A percentile compares a stretch with the other conserved stretches of the same genome.
Conservation (phyloP, 1,139 yeast species). For the Groenewaldozyma auringiensis region DNA sequence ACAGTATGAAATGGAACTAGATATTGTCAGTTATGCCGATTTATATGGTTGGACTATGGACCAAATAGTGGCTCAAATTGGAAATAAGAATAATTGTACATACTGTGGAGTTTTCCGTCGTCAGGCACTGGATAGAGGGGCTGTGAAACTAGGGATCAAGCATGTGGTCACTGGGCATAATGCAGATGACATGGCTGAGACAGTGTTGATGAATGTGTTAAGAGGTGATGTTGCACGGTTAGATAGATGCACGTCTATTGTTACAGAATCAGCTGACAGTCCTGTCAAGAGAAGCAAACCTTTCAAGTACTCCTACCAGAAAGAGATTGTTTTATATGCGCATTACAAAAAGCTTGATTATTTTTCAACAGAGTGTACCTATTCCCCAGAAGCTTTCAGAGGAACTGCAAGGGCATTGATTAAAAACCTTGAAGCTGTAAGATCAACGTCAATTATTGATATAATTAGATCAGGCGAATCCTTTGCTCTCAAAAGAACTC, state of each 20-base stretch:
- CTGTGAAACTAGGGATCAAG: constrained; percentile 72
- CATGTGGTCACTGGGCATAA: constrained; percentile 98
- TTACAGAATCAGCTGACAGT: constrained; percentile 61
- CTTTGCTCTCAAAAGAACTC: constrained; percentile 54
- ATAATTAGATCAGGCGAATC: constrained; percentile 92
- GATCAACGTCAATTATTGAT: constrained; percentile 92
- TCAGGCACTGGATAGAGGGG: constrained; percentile 95
- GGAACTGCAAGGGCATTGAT: constrained; percentile 93
- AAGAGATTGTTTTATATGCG: constrained; percentile 95
- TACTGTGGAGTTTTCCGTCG: constrained; percentile 96
- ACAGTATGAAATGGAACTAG: constrained; percentile 83
- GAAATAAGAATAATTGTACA: constrained; percentile 90
- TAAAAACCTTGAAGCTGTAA: constrained; percentile 79
- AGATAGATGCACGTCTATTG: constrained; percentile 81
- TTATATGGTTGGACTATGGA: constrained; percentile 97
- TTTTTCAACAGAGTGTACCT: constrained; percentile 94
- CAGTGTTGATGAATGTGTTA: constrained; percentile 86
- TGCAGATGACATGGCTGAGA: constrained; percentile 99
- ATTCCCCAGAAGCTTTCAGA: constrained; percentile 97
- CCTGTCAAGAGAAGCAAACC: constrained; percentile 80
- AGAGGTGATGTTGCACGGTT: constrained; percentile 95
- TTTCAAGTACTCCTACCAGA: constrained; percentile 90
- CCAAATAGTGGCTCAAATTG: constrained; percentile 91
- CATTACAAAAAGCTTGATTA: constrained; percentile 93
- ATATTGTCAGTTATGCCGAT: constrained; percentile 83